phyloP scores from a whole-genome alignment of 257 asterid genomes.

The Thymus mandschuricus region DNA sequence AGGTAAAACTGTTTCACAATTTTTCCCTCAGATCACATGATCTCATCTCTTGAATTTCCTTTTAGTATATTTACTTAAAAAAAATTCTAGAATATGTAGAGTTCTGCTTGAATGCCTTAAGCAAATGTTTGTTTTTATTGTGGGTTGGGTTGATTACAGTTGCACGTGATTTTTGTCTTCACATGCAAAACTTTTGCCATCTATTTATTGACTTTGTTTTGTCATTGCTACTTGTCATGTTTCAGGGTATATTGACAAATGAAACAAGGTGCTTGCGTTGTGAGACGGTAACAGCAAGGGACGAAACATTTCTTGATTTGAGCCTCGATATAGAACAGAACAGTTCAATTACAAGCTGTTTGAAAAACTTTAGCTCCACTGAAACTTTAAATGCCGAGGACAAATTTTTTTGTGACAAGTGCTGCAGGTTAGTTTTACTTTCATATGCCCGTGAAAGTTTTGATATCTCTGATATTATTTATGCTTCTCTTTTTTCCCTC shows the following conservation, averaged over 20 bases:
- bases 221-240: constrained; percentile 22
- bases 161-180: not conserved
- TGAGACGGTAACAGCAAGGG: constrained; percentile 94
- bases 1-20: constrained; percentile 47
- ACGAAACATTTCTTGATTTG: constrained; percentile 84
- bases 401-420: constrained; percentile 87
- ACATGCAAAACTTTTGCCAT: not conserved
- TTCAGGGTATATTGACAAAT: constrained; percentile 81
- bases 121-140: not conserved
- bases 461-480: constrained; percentile 5
- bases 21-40: constrained; percentile 5
- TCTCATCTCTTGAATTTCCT: constrained; percentile 10
- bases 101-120: not conserved
- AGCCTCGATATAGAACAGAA: constrained; percentile 91
- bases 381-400: constrained; percentile 88
- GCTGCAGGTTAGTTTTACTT: constrained; percentile 68
- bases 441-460: constrained; percentile 3
- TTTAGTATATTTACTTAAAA: not conserved
- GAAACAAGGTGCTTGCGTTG: constrained; percentile 85
- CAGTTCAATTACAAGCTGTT: constrained; percentile 88
- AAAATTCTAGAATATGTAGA: not conserved
- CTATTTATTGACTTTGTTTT: not conserved
- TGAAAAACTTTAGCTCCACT: constrained; percentile 84
- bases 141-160: not conserved
- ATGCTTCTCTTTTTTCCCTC: not conserved